phyloP scores from a whole-genome alignment of 306 rosid genomes.

The Canavalia gladiata region DNA sequence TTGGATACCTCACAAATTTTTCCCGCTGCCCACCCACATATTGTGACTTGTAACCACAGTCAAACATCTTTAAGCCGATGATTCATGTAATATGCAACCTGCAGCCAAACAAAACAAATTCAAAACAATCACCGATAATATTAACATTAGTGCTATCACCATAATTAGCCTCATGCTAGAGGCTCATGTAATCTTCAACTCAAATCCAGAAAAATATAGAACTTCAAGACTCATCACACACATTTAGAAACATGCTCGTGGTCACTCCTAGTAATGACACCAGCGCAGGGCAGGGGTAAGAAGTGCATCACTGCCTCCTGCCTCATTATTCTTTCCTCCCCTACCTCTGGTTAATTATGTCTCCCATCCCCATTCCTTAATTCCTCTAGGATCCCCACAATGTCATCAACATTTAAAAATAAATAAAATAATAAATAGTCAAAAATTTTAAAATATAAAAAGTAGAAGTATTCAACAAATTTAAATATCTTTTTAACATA shows the following conservation, averaged over 20 bases:
- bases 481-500: no score
- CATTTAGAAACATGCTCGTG: background rate
- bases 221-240: background rate
- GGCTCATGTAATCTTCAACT: slow-evolving; percentile 3
- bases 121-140: background rate
- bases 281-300: no score
- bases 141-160: slow-evolving; percentile 4
- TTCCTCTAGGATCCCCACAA: no score
- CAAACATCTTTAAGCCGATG: slow-evolving; percentile 62
- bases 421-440: no score
- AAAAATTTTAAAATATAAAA: no score
- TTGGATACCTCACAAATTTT: slow-evolving; percentile 73
- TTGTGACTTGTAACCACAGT: slow-evolving; percentile 68
- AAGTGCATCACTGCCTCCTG: no score
- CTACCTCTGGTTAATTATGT: no score
- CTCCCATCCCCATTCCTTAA: no score
- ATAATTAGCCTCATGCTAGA: slow-evolving; percentile 1
- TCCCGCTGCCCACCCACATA: slow-evolving; percentile 70
- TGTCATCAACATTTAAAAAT: no score
- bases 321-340: no score
- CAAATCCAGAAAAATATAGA: slow-evolving; percentile 1
- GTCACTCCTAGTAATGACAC: background rate
- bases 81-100: slow-evolving; percentile 55
- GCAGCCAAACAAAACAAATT: slow-evolving; percentile 47
- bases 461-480: no score